A percentile compares a stretch with the other conserved stretches of the same genome.
These are phyloP conservation scores for Kwoniella mangroviensis DNA, from an alignment of 768 basidiomycete species.

Conservation along the genomic window DNA sequence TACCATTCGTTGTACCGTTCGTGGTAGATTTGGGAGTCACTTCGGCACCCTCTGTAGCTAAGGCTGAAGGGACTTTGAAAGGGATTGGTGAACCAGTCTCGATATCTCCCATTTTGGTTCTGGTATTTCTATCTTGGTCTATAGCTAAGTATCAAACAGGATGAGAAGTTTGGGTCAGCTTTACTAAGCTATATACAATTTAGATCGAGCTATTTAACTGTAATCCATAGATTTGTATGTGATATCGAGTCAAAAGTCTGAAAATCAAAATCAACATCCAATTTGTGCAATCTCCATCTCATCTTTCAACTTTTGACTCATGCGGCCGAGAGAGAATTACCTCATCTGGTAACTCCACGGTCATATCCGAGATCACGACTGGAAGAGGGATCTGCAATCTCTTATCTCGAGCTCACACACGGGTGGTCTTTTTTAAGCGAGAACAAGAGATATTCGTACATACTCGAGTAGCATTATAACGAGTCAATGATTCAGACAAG, in stretches of 20 bases:
- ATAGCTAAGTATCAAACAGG: not conserved
- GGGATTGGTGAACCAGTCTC: constrained; percentile 15
- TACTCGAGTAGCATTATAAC: too few species aligned
- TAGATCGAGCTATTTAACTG: too few species aligned
- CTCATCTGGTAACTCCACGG: not conserved
- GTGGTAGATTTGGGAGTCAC: not conserved
- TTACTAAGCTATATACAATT: not conserved
- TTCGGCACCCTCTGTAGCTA: constrained; percentile 7
- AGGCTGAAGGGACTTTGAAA: not conserved
- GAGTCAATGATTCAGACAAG: too few species aligned
- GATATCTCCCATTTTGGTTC: constrained; percentile 19
- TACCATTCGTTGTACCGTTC: constrained; percentile 8
- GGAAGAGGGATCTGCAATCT: not conserved
- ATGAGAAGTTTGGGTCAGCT: too few species aligned
- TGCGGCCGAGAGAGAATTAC: not conserved
- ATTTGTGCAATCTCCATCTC: not conserved
- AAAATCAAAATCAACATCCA: too few species aligned
- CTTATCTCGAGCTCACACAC: not conserved
- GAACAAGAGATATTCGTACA: too few species aligned
- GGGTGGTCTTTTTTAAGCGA: not conserved
- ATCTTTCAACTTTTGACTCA: too few species aligned
- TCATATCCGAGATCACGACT: not conserved
- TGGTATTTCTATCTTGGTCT: not conserved
- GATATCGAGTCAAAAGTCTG: not conserved
- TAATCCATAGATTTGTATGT: too few species aligned